Evolutionary conservation across 495 filamentous ascomycete species (phyloP), one percentile per base, ranked within the genome.

Genomic region (Daldinia concentrica): DNA sequence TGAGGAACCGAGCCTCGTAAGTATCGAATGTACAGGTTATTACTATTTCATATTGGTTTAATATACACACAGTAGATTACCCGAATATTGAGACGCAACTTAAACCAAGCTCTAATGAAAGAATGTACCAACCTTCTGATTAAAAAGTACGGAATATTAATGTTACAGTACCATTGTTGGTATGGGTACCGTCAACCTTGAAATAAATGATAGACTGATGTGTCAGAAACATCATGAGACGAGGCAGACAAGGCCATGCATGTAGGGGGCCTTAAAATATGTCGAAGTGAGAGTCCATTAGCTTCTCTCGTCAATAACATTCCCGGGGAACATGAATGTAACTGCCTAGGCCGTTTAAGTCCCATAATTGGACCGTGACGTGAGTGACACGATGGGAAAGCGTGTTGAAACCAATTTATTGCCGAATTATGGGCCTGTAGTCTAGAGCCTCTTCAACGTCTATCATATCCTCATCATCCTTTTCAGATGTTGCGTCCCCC

Each of bases 391-490:
- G 1, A n/a, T 19, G 17, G 14, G 4, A n/a, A n/a, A 17, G 0
- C 0, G 6, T 14, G 14, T 12, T 34, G 26, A 27, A 39, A 19
- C n/a, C 32, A 27, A 55, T 30, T 62, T 57, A 74, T 54, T 69
- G 65, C n/a, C 61, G 62, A 29, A 72, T 74, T 19, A 71, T 72
- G 2, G 74, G 67, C 32, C 64, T 76, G 27, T 14, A 29, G 9
- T 59, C 37, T 30, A 74, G 17, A 17, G 27, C 37, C 14, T 74
- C 69, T 30, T 75, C 72, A 32, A 75, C 39, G 30, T 77, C 75
- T 58, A 77, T 60, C 69, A 74, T 74, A n/a, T 77, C 75, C 51
- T 67, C 73, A 22, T 74, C 64, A 30, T 62, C 71, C 9, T 56
- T 68, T 14, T 71, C 66, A 48, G 72, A 71, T n/a, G 58, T 7